Base-by-base conservation (phyloP, 1,284 basidiomycete species). In the Phellopilus nigrolimitatus region DNA sequence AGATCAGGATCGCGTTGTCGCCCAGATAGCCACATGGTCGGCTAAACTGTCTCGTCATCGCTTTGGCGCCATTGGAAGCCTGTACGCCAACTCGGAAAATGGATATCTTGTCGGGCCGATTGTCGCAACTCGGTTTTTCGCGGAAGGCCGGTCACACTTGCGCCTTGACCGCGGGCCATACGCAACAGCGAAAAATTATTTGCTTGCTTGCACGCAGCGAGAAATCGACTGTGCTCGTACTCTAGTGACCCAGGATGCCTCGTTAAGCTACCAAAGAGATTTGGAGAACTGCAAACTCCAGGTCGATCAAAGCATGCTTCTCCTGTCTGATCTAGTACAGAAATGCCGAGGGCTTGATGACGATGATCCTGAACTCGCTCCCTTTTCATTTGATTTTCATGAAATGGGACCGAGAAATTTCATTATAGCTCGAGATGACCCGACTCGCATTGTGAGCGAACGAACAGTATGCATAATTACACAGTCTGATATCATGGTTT, bases 101-200 rank as follows among this genome's bases (percentile, higher is more conserved):
- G 44, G 34, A 1, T 51, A 56, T 54, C 40, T 42, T 31, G 50
- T 68, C 22, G 66, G 67, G 0, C 64, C 62, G 7, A 57, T 67
- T 25, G 57, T 57, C 1, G 57, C 59, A 22, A 60, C 62, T 10
- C 56, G 57, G 13, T 69, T 66, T 59, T 66, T 60, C 51, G 49
- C 56, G 3, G 62, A 64, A 38, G 66, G 64, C 3, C 62, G 67
- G 36, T 59, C 60, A 2, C 56, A 58, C 17, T 49, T 69, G 30
- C 38, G 59, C 9, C 50, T 69, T 38, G 61, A 66, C 42, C 65
- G 68, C 8, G 66, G 68, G 0, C 67, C 67, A 0, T 69, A 64
- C 44, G 38, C 36, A 4, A 59, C 59, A 9, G 61, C 62, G 0
- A 58, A 59, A 33, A 64, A 59, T 12, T 69, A 68, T 51, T 65